Conservation (phyloP, 345 rosid genomes). For the Cardiospermum halicacabum region DNA sequence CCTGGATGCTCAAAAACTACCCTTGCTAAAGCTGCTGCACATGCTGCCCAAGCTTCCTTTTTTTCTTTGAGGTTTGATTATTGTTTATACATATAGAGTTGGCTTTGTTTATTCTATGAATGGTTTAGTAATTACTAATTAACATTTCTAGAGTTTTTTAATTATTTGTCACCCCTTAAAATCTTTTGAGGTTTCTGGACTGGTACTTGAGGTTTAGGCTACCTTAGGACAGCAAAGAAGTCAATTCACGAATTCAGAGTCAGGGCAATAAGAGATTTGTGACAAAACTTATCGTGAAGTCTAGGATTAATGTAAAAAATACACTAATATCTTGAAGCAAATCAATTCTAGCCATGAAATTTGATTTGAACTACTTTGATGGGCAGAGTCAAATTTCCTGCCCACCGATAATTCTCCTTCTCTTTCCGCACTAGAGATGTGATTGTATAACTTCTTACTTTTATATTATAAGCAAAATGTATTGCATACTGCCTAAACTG, state of each 20-base stretch:
- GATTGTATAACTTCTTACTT: not conserved
- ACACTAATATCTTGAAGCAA: not conserved
- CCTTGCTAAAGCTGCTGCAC: constrained; percentile 91
- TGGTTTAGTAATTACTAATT: too few species aligned
- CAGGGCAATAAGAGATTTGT: too few species aligned
- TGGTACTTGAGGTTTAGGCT: not conserved
- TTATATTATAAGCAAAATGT: not conserved
- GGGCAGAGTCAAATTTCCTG: too few species aligned
- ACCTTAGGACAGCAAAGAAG: not conserved
- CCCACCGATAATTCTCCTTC: not conserved
- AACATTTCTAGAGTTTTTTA: not conserved
- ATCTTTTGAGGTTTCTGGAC: not conserved
- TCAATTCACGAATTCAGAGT: too few species aligned
- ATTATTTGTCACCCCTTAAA: not conserved
- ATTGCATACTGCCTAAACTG: not conserved
- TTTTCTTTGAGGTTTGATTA: constrained; percentile 71
- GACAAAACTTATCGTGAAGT: too few species aligned
- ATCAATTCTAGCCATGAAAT: not conserved
- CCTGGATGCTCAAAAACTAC: constrained; percentile 99
- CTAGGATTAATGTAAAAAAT: too few species aligned
- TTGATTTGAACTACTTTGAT: too few species aligned
- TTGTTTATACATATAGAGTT: not conserved
- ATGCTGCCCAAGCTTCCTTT: constrained; percentile 90
- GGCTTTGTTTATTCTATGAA: not conserved
- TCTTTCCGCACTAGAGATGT: not conserved